phyloP scores from a whole-genome alignment of 2,329 filamentous ascomycete species.

The Sordariomycetes sp. region DNA sequence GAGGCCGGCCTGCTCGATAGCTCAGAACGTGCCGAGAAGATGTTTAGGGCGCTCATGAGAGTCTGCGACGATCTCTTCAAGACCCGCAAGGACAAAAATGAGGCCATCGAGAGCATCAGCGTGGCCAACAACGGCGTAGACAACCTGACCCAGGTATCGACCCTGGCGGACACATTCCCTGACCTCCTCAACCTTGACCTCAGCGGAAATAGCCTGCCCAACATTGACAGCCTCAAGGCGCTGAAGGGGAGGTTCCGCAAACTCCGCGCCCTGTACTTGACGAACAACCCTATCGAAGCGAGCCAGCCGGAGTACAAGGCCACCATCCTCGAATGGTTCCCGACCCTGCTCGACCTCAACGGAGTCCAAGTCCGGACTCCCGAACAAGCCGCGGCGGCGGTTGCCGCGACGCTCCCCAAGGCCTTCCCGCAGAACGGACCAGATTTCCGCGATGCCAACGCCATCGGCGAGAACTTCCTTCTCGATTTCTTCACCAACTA shows the following conservation, averaged over 20 bases:
- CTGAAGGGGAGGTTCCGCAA: conserved; percentile 72
- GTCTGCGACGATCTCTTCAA: conserved; percentile 72
- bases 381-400: conserved; percentile 49
- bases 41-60: conserved; percentile 84
- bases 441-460: conserved; percentile 60
- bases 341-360: conserved; percentile 66
- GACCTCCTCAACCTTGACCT: conserved; percentile 82
- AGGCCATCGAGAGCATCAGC: conserved; percentile 70
- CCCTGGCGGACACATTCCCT: conserved; percentile 67
- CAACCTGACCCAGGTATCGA: conserved; percentile 58
- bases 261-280: conserved; percentile 69
- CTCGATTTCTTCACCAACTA: conserved; percentile 61
- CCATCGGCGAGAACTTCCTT: conserved; percentile 65
- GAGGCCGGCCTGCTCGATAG: conserved; percentile 64
- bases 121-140: conserved; percentile 69
- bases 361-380: conserved; percentile 59
- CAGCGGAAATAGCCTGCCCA: conserved; percentile 66
- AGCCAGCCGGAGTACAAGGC: conserved; percentile 46
- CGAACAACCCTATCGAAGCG: conserved; percentile 59
- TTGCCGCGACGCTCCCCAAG: conserved; percentile 34
- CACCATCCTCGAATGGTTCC: conserved; percentile 71
- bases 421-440: conserved; percentile 50
- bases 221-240: conserved; percentile 50
- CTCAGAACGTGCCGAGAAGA: conserved; percentile 63
- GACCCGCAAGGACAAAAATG: conserved; percentile 55